These are phyloP conservation scores for Leishmania tropica DNA, from an alignment of 208 protist genomes.

Conservation along the genomic window DNA sequence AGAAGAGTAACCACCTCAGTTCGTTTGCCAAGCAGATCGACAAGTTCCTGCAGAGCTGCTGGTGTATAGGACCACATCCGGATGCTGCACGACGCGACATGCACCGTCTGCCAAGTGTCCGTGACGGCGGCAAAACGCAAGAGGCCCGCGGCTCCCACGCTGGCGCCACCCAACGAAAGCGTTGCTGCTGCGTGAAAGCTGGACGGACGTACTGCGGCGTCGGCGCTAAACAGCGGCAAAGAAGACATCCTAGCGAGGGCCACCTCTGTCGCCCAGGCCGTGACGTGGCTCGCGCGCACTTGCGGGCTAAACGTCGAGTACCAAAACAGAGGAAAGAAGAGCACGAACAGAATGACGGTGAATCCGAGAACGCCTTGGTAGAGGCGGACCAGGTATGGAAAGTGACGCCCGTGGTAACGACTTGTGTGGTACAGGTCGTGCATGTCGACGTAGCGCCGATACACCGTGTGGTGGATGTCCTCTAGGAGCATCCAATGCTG, in stretches of 20 bases:
- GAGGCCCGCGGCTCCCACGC: background rate
- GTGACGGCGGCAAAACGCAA: conserved; percentile 18
- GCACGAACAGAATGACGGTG: conserved; percentile 42
- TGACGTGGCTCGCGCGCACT: conserved; percentile 43
- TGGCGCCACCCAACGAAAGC: background rate
- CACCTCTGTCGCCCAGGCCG: conserved; percentile 30
- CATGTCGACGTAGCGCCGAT: conserved; percentile 71
- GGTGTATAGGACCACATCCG: conserved; percentile 39
- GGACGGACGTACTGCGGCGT: conserved; percentile 5
- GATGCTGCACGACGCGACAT: conserved; percentile 23
- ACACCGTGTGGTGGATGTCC: conserved; percentile 69
- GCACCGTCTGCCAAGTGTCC: conserved; percentile 31
- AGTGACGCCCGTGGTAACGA: conserved; percentile 36
- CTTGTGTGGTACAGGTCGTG: conserved; percentile 55
- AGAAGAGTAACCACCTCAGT: background rate
- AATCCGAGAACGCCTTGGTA: conserved; percentile 68
- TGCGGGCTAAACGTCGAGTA: conserved; percentile 82
- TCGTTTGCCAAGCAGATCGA: conserved; percentile 6
- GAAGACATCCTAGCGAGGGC: conserved; percentile 12
- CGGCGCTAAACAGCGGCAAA: conserved; percentile 21
- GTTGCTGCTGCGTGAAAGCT: conserved; percentile 25
- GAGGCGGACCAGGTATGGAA: conserved; percentile 49
- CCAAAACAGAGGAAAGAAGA: conserved; percentile 76
- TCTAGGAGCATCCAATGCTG: conserved; percentile 85
- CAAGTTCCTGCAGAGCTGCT: conserved; percentile 16